These are phyloP conservation scores for Anacardium occidentale DNA, from an alignment of 345 rosid species.

Conservation along the genomic window DNA sequence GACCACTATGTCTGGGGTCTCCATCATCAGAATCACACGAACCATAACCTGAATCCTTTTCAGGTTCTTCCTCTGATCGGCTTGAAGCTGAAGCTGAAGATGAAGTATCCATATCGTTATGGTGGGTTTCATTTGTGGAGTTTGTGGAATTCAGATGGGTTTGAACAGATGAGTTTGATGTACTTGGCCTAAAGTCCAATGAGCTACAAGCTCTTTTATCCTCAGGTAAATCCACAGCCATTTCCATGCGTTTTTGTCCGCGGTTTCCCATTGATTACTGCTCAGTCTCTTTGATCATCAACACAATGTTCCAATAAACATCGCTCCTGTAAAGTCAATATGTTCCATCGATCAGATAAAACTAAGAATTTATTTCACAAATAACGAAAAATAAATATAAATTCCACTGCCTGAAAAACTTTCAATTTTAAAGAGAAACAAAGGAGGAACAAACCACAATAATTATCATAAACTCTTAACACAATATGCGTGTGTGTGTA, in stretches of 20 bases:
- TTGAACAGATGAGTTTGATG: constrained; percentile 63
- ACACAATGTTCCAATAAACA: not conserved
- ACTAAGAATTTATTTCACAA: constrained; percentile 7
- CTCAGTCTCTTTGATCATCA: not conserved
- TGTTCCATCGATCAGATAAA: not conserved
- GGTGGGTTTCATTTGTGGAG: constrained; percentile 43
- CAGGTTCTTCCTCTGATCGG: constrained; percentile 73
- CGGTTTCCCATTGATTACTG: constrained; percentile 59
- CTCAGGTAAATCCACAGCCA: constrained; percentile 73
- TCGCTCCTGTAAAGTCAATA: constrained; percentile 8
- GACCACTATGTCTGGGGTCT: constrained; percentile 48
- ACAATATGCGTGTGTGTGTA: not conserved
- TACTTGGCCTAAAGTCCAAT: constrained; percentile 68
- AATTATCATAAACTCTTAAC: not conserved
- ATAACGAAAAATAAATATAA: not conserved
- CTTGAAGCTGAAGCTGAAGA: constrained; percentile 85
- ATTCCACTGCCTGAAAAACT: not conserved
- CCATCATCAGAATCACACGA: constrained; percentile 85
- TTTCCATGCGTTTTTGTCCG: constrained; percentile 86
- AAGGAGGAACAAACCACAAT: not conserved
- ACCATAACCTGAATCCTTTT: constrained; percentile 67
- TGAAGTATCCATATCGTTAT: constrained; percentile 84
- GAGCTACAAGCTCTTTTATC: constrained; percentile 95
- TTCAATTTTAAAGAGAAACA: not conserved
- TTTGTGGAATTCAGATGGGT: constrained; percentile 49